Base-by-base conservation (phyloP, 345 rosid genomes). In the Psidium friedrichsthalianum region DNA sequence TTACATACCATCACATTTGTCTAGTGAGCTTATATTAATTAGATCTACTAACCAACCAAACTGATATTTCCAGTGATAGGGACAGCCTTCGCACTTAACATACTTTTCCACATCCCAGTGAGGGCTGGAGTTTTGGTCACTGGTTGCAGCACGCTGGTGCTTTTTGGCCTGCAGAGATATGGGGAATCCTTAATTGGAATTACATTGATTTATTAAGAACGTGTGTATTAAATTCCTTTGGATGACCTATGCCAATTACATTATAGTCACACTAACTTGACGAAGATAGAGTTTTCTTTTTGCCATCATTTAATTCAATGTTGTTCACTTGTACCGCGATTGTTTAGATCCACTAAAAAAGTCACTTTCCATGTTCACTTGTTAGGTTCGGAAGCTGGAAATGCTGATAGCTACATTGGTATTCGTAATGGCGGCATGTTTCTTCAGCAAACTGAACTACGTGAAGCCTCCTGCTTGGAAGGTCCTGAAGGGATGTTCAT, bases 161-260 rank as follows among this genome's bases (percentile, higher is more conserved):
- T 94, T 22, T 92, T 94, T 55, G 89, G 94, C 87, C 88, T 94
- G 86, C 95, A 92, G 85, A 90, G 81, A 94, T 94, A 91, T n/a
- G 96, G 94, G 91, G 95, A 92, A 89, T 74, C 16, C 76, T 16
- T 15, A 51, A 69, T 51, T 47, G 47, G 53, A 6, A 40, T 78
- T 36, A 5, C 59, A 16, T 64, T 64, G 8, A 64, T 16, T 32
- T 32, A 8, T 32, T 32, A 64, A 64, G 76, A 64, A 64, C 44
- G 10, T 8, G 24, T 0, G 44, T 64, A 32, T 16, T 64, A 64
- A 32, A 32, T 64, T 64, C 8, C 76, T 64, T 15, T 16, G 44
- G 9, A 32, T 32, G 36, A 64, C 44, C 76, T 32, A 64, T 64
- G 76, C 76, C 24, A 16, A 64, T 32, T 64, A 64, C 18, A 32